Evolutionary conservation across 2,329 filamentous ascomycete species (phyloP), one percentile per base, ranked within the genome.

Genomic region (Xylaria arbuscula): DNA sequence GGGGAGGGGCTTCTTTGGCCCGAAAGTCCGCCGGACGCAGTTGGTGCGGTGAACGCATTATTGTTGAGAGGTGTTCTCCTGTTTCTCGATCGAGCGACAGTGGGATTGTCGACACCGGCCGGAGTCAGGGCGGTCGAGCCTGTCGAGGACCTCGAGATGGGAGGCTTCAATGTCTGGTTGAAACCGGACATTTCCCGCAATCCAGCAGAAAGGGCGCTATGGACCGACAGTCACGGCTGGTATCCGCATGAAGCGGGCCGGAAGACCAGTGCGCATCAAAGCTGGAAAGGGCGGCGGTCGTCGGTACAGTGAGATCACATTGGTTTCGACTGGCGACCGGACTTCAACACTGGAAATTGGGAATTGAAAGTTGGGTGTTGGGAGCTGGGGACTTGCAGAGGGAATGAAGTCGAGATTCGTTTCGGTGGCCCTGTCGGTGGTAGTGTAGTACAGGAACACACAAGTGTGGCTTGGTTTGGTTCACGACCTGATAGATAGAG

Each of bases 1-100:
- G 81, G 74, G 17, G 76, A 71, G 48, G 82, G 77, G 67, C 80
- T 82, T 71, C 80, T 82, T 71, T 70, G 78, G 73, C 78, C 78
- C 62, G 80, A 80, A 32, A 78, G 80, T 24, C 80, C 78, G 11
- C 77, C 78, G 19, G 78, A 76, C 1, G 77, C 72, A 10, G 72
- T 69, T 15, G 71, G 67, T 7, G 70, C 71, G 9, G 76, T 72
- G 10, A 68, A 71, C 7, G 77, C 71, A 62, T 73, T 72, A 36
- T 72, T 71, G 40, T 75, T 74, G 19, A 70, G 80, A 59, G 78
- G 78, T 38, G 81, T 79, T 56, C 83, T 85, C 64, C 86, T 83
- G 70, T 86, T 87, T 67, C 87, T 85, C 62, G 86, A 83, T 32
- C 86, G 84, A 64, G 83, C 73, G 32, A 80, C 78, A 32, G 82